phyloP scores from a whole-genome alignment of 148 eudicot species.

The Polygonum maritimum region DNA sequence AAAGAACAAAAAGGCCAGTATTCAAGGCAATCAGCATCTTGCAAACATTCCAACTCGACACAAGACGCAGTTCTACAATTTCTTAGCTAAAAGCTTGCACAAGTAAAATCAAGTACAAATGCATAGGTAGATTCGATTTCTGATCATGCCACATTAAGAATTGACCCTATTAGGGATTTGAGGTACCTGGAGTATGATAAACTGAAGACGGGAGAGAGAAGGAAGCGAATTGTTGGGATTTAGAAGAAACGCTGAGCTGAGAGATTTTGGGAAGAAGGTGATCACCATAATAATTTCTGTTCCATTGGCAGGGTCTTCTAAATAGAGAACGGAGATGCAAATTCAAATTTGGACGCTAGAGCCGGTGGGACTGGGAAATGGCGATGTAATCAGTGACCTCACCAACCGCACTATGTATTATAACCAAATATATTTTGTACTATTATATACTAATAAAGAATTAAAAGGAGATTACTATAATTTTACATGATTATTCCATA shows the following conservation, averaged over 20 bases:
- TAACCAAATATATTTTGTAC: no score
- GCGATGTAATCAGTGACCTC: neutral
- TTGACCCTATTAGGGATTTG: neutral
- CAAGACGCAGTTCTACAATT: neutral
- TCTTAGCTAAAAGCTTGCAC: neutral
- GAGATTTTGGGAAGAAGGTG: neutral
- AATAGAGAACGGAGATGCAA: neutral
- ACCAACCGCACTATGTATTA: neutral
- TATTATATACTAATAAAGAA: no score
- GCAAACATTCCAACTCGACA: neutral
- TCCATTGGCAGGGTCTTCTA: neutral
- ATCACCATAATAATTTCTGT: neutral
- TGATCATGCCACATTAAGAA: neutral
- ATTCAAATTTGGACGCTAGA: neutral
- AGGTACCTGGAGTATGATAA: neutral
- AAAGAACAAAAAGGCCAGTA: neutral
- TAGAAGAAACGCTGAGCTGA: neutral
- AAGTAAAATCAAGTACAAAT: neutral
- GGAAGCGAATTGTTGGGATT: neutral
- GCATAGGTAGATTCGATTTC: neutral
- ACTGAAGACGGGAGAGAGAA: slow-evolving; percentile 2
- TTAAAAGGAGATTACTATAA: no score
- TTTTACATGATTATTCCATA: no score
- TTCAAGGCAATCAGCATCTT: neutral
- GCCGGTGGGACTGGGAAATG: no score